Conservation (phyloP, 345 rosid genomes). For the Pugionium dolabratum region DNA sequence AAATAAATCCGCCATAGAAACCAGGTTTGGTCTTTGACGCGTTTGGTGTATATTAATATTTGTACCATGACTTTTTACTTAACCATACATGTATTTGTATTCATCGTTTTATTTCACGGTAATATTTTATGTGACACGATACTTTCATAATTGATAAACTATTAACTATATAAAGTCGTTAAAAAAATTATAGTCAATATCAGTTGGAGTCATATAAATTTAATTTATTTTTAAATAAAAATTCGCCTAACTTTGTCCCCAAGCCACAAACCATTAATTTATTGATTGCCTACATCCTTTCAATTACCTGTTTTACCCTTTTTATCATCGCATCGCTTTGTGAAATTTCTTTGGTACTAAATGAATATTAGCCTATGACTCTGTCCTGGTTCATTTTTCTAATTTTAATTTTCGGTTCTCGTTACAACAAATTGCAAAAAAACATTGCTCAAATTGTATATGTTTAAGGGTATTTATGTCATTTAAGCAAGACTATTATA, state of each 20-base stretch:
- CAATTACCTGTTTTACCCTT: conserved; percentile 19
- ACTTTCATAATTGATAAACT: too few species aligned
- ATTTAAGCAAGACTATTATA: conserved; percentile 32
- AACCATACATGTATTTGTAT: too few species aligned
- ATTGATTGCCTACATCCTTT: not conserved
- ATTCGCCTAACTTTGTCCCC: conserved; percentile 26
- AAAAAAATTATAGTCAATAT: too few species aligned
- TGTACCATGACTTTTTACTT: too few species aligned
- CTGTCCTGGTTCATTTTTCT: conserved; percentile 10
- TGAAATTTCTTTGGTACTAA: not conserved
- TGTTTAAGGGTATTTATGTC: conserved; percentile 29
- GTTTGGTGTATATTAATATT: too few species aligned
- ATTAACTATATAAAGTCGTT: too few species aligned
- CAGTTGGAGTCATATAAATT: too few species aligned
- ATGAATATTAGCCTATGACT: not conserved
- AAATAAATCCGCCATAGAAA: too few species aligned
- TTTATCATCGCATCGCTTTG: not conserved
- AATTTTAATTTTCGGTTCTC: not conserved
- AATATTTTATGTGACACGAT: too few species aligned
- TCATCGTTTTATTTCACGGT: too few species aligned
- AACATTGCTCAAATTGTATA: not conserved
- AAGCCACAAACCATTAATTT: conserved; percentile 30
- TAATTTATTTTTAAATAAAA: too few species aligned
- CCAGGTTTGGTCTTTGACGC: too few species aligned
- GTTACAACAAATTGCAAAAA: conserved; percentile 2